A percentile compares a stretch with the other conserved stretches of the same genome.
Conservation (phyloP, 2,329 filamentous ascomycete species). For the Chaetomium sp. region DNA sequence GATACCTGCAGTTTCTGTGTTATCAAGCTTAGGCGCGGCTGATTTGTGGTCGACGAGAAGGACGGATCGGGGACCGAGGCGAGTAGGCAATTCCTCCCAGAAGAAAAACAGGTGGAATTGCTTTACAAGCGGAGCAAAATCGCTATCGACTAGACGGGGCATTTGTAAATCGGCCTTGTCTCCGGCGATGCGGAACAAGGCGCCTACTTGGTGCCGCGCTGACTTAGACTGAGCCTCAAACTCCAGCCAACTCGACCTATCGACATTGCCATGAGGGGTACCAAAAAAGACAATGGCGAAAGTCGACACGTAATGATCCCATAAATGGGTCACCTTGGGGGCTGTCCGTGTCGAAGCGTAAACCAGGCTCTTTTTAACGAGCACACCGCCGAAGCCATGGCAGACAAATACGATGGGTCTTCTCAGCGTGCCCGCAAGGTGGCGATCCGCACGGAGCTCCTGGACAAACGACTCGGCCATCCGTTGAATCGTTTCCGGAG, state of each 20-base stretch:
- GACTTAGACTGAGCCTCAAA: no score
- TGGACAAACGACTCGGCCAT: neutral
- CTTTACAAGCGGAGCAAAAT: neutral
- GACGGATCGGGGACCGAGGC: neutral
- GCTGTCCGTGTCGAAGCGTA: constrained; percentile 1
- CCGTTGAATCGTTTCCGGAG: neutral
- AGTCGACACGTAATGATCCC: neutral
- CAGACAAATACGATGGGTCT: constrained; percentile 1
- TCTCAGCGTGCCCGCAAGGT: neutral
- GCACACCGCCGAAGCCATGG: neutral
- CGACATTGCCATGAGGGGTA: neutral
- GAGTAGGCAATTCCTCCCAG: neutral
- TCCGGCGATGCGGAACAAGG: neutral
- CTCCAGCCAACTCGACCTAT: neutral
- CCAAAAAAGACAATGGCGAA: neutral
- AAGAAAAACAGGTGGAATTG: constrained; percentile 1
- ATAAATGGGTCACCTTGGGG: neutral
- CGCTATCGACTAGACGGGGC: neutral
- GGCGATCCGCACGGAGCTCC: neutral
- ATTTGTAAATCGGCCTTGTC: neutral
- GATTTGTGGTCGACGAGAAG: neutral
- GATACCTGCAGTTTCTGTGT: neutral
- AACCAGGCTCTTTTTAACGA: neutral
- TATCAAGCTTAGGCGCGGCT: neutral
- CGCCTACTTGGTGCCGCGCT: neutral